Base-by-base conservation (phyloP, 768 basidiomycete species). In the Mycena metata region DNA sequence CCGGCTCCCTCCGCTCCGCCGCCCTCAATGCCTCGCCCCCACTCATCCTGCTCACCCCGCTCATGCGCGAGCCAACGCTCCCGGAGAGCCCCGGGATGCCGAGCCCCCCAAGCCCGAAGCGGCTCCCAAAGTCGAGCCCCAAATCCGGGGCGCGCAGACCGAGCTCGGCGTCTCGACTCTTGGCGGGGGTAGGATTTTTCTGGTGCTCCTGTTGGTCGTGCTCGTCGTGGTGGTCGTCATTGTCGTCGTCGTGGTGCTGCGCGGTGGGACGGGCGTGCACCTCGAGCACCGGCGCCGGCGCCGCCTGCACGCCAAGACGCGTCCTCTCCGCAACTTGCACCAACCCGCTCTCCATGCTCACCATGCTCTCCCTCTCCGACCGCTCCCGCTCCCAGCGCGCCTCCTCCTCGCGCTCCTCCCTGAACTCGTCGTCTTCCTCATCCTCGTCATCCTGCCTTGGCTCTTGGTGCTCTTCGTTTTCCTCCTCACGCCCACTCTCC, bases 71-170 rank as follows among this genome's bases (percentile, higher is more conserved):
- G 61, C 45, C 64, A 11, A 71, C 47, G 51, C 67, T 71, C 26
- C 70, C 75, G 15, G 46, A 15, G 15, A 72, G 36, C 21, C 60
- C 68, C 15, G 66, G 58, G 33, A 82, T 72, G n/a, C 77, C 80
- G 15, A 84, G 72, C 3, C 79, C 79, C 2, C 80, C 81, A 15
- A 80, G 66, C 45, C 83, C 83, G 66, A 86, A 85, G 64, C 80
- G 84, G 74, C 83, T 84, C 36, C 84, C 86, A 71, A 87, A 83
- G 72, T 86, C 84, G 54, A 85, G 80, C 50, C 72, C 83, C 72
- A 69, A 83, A 70, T 67, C 78, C 65, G 26, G 79, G 64, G 39
- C 64, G 52, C 77, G 70, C 33, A 82, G 42, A 30, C 80, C 80
- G 58, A 82, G 78, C 54, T 82, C 83, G 5, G 24, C 30, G n/a